Evolutionary conservation across 208 protist genomes (phyloP).

Genomic region (Trypanosoma scelopori): DNA sequence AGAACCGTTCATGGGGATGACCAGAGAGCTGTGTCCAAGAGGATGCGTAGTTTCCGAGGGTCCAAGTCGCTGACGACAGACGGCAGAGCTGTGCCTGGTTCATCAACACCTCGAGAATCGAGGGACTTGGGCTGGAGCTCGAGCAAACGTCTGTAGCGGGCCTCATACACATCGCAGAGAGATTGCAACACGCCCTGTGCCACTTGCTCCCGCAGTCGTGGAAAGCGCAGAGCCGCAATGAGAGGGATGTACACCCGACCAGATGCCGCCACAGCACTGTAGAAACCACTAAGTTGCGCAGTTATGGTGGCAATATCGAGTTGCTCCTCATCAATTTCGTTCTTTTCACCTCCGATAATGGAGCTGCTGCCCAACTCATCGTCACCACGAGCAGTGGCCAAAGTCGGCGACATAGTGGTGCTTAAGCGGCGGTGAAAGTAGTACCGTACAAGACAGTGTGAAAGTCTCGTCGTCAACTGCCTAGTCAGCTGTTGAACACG

Average conservation of each 20-base stretch:
- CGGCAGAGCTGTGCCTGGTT: neutral
- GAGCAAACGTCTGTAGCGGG: conserved; percentile 31
- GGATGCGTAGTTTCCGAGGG: conserved; percentile 44
- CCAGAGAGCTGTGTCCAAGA: conserved; percentile 25
- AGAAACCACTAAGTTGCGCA: conserved; percentile 41
- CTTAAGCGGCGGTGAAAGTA: conserved; percentile 18
- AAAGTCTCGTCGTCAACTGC: conserved; percentile 18
- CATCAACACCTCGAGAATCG: conserved; percentile 12
- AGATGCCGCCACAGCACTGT: conserved; percentile 47
- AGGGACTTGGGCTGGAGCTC: conserved; percentile 23
- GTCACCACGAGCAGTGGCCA: neutral
- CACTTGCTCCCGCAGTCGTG: conserved; percentile 29
- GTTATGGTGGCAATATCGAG: conserved; percentile 15
- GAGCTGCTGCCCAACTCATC: neutral
- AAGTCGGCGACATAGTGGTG: neutral
- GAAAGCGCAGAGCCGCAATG: conserved; percentile 37
- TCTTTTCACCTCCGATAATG: neutral
- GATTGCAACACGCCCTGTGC: conserved; percentile 24
- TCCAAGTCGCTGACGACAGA: conserved; percentile 39
- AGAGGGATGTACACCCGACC: conserved; percentile 57
- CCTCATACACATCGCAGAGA: conserved; percentile 48
- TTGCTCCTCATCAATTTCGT: neutral
- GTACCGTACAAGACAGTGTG: conserved; percentile 16
- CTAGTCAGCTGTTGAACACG: conserved; percentile 21
- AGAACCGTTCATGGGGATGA: neutral